A percentile compares a stretch with the other conserved stretches of the same genome.
Conservation (phyloP, 352 stramenopile genomes). For the Globisporangium canariense region DNA sequence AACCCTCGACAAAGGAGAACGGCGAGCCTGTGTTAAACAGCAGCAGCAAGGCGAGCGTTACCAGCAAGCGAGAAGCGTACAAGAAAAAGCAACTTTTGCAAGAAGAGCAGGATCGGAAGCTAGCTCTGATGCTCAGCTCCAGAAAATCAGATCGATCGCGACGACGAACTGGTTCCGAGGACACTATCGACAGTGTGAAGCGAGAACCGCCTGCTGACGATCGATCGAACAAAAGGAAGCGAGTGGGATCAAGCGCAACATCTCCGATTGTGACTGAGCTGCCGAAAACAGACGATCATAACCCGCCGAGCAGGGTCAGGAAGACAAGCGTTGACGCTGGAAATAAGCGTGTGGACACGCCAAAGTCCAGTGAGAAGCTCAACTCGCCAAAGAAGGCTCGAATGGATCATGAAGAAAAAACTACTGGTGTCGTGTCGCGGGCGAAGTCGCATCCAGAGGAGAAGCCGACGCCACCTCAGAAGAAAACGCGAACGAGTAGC, state of each 20-base stretch:
- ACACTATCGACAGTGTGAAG: neutral
- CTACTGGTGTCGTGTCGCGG: neutral
- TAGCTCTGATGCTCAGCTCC: neutral
- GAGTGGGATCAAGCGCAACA: neutral
- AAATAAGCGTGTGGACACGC: neutral
- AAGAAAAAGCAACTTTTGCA: conserved; percentile 3
- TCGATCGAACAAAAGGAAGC: conserved; percentile 7
- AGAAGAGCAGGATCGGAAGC: neutral
- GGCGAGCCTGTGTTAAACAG: neutral
- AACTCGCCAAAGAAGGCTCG: neutral
- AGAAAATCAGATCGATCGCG: conserved; percentile 9
- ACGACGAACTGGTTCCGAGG: conserved; percentile 2
- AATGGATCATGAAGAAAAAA: neutral
- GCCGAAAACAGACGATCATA: neutral
- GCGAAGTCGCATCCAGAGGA: neutral
- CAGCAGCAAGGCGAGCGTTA: neutral
- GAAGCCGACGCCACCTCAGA: neutral
- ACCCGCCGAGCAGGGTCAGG: neutral
- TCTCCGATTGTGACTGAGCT: neutral
- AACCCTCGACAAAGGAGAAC: neutral
- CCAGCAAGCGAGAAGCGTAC: neutral
- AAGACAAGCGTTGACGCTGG: conserved; percentile 3
- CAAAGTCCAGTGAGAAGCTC: neutral
- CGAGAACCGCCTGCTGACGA: neutral
- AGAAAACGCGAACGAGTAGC: neutral